phyloP scores from a whole-genome alignment of 2,329 filamentous ascomycete species.

The Alternaria panax region DNA sequence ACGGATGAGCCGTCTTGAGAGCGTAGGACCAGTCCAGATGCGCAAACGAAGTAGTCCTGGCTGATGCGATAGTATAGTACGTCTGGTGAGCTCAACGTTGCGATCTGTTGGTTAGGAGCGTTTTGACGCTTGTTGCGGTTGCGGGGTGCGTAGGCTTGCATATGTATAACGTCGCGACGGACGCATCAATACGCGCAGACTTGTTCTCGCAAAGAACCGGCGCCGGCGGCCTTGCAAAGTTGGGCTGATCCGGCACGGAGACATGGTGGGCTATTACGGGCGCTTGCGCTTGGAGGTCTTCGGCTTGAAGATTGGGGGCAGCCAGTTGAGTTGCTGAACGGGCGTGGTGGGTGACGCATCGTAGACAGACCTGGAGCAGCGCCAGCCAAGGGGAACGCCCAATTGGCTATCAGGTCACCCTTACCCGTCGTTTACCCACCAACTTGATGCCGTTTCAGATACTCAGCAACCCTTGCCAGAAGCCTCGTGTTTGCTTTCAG shows the following conservation, averaged over 20 bases:
- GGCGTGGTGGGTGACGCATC: slow-evolving; percentile 45
- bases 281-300: slow-evolving; percentile 48
- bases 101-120: slow-evolving; percentile 38
- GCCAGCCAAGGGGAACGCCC: slow-evolving; percentile 30
- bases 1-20: slow-evolving; percentile 36
- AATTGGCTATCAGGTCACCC: slow-evolving; percentile 37
- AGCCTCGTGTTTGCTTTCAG: slow-evolving; percentile 21
- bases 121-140: slow-evolving; percentile 34
- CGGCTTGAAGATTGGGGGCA: slow-evolving; percentile 33
- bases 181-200: slow-evolving; percentile 35
- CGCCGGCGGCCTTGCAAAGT: slow-evolving; percentile 35
- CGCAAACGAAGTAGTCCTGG: slow-evolving; percentile 27
- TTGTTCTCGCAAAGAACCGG: slow-evolving; percentile 24
- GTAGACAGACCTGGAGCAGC: slow-evolving; percentile 42
- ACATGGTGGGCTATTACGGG: slow-evolving; percentile 41
- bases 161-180: slow-evolving; percentile 44
- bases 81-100: slow-evolving; percentile 20
- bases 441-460: slow-evolving; percentile 36
- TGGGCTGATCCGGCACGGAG: slow-evolving; percentile 38
- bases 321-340: slow-evolving; percentile 41
- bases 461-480: slow-evolving; percentile 25
- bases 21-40: slow-evolving; percentile 30
- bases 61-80: slow-evolving; percentile 21
- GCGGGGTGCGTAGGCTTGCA: slow-evolving; percentile 37
- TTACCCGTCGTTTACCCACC: slow-evolving; percentile 36